Base-by-base conservation (phyloP, 2,329 filamentous ascomycete species). In the Lithohypha guttulata region DNA sequence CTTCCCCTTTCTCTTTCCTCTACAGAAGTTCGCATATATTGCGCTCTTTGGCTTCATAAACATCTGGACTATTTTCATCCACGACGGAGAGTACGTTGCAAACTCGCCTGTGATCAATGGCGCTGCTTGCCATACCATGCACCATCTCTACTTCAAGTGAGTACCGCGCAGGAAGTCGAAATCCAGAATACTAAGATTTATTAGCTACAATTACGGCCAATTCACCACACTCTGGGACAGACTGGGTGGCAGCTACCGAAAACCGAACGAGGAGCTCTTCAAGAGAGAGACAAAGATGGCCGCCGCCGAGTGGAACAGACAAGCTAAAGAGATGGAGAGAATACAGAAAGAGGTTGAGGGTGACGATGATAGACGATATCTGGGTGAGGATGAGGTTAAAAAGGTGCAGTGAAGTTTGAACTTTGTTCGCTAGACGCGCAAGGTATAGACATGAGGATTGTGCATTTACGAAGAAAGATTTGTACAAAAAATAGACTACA, bases 11-110 rank as follows among this genome's bases (percentile, higher is more conserved):
- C 60, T 95, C 53, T 91, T 95, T 63, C 89, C 89, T 1, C 73
- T 96, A 21, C 84, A 94, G 60, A 95, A 95, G 66, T 72, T 85
- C 57, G 81, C 84, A 20, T 94, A 87, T 55, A 78, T 95, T 36
- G 71, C 71, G 9, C 76, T 94, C 25, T 96, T 95, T 64, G 68
- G 81, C 52, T 93, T 93, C 58, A 84, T 96, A 67, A 93, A 96
- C 65, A 76, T 95, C 62, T 96, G 89, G 89, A 93, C 87, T 26
- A 84, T 96, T 53, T 73, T 95, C 65, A 95, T 96, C 55, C 77
- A 96, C 61, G 89, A 96, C 54, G 89, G 89, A 54, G 89, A 96
- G 65, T 95, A 93, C 58, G 75, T 93, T 11, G 81, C 85, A 55
- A 83, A 95, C 64, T 84, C 81, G 54, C 81, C 85, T n/a, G 61